Conservation (phyloP, 1,139 yeast genomes). For the Candida sp. region DNA sequence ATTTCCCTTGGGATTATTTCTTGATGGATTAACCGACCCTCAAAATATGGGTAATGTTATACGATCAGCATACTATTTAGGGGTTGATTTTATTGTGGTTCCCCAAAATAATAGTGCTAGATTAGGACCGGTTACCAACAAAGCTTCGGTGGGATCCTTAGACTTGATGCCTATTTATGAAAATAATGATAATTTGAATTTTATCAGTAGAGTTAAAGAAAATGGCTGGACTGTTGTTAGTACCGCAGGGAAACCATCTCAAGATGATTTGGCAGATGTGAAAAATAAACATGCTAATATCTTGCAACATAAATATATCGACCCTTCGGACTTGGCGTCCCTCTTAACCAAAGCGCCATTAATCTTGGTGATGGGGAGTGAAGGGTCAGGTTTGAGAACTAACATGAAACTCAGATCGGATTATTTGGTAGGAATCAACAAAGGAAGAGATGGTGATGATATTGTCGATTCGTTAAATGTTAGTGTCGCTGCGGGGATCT, state of each 20-base stretch:
- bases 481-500: constrained; percentile 80
- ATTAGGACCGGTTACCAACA: constrained; percentile 72
- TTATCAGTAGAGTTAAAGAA: constrained; percentile 52
- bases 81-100: constrained; percentile 76
- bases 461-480: constrained; percentile 83
- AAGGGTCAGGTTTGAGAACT: constrained; percentile 78
- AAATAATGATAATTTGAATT: constrained; percentile 54
- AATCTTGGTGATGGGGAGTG: constrained; percentile 77
- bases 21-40: constrained; percentile 87
- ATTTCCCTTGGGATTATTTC: constrained; percentile 68
- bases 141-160: constrained; percentile 86
- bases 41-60: constrained; percentile 88
- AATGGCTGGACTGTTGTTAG: constrained; percentile 76
- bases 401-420: constrained; percentile 62
- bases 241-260: constrained; percentile 43
- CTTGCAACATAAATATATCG: constrained; percentile 31
- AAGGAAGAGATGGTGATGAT: constrained; percentile 29
- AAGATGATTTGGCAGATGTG: constrained; percentile 15
- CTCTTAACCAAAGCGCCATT: constrained; percentile 53
- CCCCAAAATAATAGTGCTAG: constrained; percentile 74
- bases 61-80: constrained; percentile 78
- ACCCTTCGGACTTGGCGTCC: constrained; percentile 37
- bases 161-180: constrained; percentile 67
- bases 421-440: constrained; percentile 52
- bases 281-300: constrained; percentile 18